Conservation (phyloP, 768 basidiomycete species). For the Plicaturopsis crispa region DNA sequence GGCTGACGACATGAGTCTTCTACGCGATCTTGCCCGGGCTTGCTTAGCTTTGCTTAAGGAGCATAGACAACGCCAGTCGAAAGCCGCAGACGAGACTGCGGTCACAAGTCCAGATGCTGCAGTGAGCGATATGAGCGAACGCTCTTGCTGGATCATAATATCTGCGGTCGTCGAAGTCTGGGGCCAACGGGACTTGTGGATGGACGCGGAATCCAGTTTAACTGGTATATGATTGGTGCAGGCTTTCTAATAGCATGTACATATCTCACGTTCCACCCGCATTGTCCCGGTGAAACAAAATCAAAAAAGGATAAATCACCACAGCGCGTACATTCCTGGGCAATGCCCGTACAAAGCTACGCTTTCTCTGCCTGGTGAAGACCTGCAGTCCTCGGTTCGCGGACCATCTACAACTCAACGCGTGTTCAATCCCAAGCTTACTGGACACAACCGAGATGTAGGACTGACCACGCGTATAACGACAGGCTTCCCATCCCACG, state of each 20-base stretch:
- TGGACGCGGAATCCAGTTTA: slow-evolving; percentile 60
- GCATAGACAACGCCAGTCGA: no score
- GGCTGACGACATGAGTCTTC: slow-evolving; percentile 68
- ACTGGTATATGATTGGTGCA: no score
- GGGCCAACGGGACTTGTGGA: slow-evolving; percentile 79
- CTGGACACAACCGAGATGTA: not conserved
- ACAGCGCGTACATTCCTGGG: no score
- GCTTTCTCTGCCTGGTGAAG: not conserved
- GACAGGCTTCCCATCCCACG: slow-evolving; percentile 21
- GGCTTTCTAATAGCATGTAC: not conserved
- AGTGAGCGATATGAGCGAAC: slow-evolving; percentile 19
- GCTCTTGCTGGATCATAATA: slow-evolving; percentile 72
- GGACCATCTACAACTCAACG: slow-evolving; percentile 1
- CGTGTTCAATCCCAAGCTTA: not conserved
- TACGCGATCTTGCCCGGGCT: slow-evolving; percentile 71
- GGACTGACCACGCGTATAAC: slow-evolving; percentile 20
- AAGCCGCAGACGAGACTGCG: no score
- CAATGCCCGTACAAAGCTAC: no score
- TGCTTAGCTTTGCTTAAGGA: slow-evolving; percentile 47
- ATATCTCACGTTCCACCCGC: not conserved
- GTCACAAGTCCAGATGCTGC: not conserved
- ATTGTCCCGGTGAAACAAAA: not conserved
- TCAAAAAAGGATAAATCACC: not conserved
- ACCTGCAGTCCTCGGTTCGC: not conserved
- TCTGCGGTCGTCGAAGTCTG: slow-evolving; percentile 58